These are phyloP conservation scores for Aspergillus cejpii DNA, from an alignment of 2,329 filamentous ascomycete genomes.

Conservation along the genomic window DNA sequence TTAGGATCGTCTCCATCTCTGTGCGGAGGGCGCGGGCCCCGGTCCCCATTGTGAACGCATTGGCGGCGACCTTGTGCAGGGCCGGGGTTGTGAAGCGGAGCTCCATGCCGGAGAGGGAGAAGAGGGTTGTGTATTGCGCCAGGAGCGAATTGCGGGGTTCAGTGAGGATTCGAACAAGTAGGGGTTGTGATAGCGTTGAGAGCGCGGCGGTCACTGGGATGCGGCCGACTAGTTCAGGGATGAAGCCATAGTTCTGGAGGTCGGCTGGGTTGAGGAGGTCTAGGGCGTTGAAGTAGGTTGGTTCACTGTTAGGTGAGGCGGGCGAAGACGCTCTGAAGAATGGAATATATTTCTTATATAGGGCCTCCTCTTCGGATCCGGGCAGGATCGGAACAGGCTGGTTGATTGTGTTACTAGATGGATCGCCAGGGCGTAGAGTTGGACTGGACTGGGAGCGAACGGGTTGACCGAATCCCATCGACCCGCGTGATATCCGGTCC, in stretches of 20 bases:
- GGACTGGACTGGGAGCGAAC: constrained; percentile 52
- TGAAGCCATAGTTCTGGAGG: constrained; percentile 80
- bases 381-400: constrained; percentile 49
- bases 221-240: constrained; percentile 91
- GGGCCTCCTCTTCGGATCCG: constrained; percentile 57
- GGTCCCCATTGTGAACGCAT: constrained; percentile 61
- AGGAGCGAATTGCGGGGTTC: constrained; percentile 86
- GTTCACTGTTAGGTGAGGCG: constrained; percentile 33
- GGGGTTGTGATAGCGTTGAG: constrained; percentile 60
- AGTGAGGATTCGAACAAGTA: constrained; percentile 79
- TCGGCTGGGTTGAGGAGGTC: constrained; percentile 70
- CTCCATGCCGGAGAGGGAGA: constrained; percentile 69
- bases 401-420: constrained; percentile 18
- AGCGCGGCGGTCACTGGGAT: constrained; percentile 86
- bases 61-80: constrained; percentile 72
- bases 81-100: constrained; percentile 77
- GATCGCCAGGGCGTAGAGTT: constrained; percentile 19
- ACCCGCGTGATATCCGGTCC: constrained; percentile 75
- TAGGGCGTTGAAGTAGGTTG: constrained; percentile 53
- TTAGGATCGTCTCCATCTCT: constrained; percentile 70
- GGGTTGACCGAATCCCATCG: constrained; percentile 85
- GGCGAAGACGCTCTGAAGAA: constrained; percentile 54
- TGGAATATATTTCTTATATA: constrained; percentile 54
- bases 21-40: constrained; percentile 74
- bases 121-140: constrained; percentile 81